Conservation (phyloP, 1,139 yeast species). For the Eremothecium cymbalariae region DNA sequence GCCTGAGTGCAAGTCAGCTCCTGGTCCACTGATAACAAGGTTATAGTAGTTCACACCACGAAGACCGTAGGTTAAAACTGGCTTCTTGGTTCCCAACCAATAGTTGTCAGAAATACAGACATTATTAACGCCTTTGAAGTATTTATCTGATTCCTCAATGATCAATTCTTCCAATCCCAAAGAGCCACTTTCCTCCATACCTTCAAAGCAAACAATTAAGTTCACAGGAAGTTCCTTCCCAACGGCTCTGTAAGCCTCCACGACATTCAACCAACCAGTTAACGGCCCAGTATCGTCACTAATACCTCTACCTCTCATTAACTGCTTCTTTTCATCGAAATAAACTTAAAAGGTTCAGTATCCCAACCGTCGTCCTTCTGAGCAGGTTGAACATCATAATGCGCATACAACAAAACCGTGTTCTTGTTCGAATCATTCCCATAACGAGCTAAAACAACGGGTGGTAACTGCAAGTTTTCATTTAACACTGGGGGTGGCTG, state of each 20-base stretch:
- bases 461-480: constrained; percentile 69
- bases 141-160: constrained; percentile 63
- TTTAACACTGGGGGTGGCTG: constrained; percentile 82
- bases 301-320: constrained; percentile 85
- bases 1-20: constrained; percentile 96
- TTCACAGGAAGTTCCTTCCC: constrained; percentile 90
- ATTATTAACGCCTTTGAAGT: constrained; percentile 83
- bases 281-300: constrained; percentile 99
- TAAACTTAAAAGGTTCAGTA: constrained; percentile 79
- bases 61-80: constrained; percentile 93
- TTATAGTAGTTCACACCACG: constrained; percentile 96
- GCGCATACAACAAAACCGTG: constrained; percentile 88
- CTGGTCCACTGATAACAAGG: constrained; percentile 76
- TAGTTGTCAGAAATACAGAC: constrained; percentile 96
- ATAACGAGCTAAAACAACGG: constrained; percentile 79
- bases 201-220: constrained; percentile 87
- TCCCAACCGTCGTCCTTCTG: constrained; percentile 87
- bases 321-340: constrained; percentile 41
- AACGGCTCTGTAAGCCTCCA: constrained; percentile 81
- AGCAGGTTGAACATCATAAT: constrained; percentile 98
- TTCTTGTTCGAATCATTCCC: constrained; percentile 77
- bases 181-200: constrained; percentile 98
- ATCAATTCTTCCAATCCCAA: constrained; percentile 81
- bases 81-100: constrained; percentile 96
- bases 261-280: constrained; percentile 88